These are phyloP conservation scores for Emericellopsis terricola DNA, from an alignment of 495 filamentous ascomycete genomes.

Conservation along the genomic window DNA sequence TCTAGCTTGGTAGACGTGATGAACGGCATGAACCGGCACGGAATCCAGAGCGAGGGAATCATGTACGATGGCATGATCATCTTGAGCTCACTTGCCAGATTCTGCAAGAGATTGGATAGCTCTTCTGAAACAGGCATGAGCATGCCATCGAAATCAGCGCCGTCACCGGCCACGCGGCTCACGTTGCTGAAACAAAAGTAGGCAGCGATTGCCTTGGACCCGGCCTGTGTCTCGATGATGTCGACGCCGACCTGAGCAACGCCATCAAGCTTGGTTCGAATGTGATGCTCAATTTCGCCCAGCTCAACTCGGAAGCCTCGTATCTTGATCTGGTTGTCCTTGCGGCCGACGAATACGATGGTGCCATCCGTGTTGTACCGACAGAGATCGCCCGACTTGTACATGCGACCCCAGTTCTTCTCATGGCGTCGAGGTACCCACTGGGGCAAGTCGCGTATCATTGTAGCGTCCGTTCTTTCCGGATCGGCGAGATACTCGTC, in stretches of 20 bases:
- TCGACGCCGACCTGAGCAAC: conserved; percentile 24
- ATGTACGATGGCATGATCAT: conserved; percentile 8
- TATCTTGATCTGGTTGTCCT: conserved; percentile 1
- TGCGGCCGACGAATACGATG: conserved; percentile 26
- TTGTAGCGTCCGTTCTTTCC: conserved; percentile 6
- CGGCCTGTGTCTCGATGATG: conserved; percentile 10
- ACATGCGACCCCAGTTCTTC: neutral
- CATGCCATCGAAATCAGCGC: neutral
- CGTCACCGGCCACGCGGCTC: neutral
- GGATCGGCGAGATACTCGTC: conserved; percentile 23
- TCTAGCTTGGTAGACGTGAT: conserved; percentile 1
- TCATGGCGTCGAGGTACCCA: neutral
- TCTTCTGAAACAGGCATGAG: neutral
- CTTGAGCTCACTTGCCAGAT: neutral
- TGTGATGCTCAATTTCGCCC: conserved; percentile 18
- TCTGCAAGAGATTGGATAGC: neutral
- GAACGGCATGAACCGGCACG: neutral
- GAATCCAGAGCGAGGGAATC: conserved; percentile 8
- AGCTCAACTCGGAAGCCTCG: conserved; percentile 22
- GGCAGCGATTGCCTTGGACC: neutral
- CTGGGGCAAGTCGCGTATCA: neutral
- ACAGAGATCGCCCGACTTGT: conserved; percentile 6
- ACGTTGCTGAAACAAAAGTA: conserved; percentile 1
- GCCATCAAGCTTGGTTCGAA: neutral
- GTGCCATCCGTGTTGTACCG: conserved; percentile 2